These are phyloP conservation scores for Nothophaeocryptopus gaeumannii DNA, from an alignment of 2,329 filamentous ascomycete genomes.

Conservation along the genomic window DNA sequence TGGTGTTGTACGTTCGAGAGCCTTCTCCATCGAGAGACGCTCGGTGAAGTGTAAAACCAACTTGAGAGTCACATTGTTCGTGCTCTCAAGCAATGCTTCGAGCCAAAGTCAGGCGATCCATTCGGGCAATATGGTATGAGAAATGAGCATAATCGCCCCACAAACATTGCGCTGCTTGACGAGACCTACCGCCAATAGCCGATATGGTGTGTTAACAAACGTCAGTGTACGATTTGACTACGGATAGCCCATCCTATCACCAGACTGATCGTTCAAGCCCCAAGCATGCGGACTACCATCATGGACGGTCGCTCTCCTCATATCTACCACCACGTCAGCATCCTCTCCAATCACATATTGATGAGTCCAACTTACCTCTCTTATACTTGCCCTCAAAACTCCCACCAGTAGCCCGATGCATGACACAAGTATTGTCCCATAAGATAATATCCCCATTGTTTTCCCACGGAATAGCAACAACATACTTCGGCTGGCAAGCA, in stretches of 20 bases:
- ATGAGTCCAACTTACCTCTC: neutral
- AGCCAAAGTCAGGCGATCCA: too few species aligned
- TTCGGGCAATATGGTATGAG: too few species aligned
- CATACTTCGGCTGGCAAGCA: conserved; percentile 49
- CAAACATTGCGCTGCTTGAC: too few species aligned
- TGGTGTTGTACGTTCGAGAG: neutral
- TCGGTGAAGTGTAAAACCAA: too few species aligned
- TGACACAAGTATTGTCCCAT: conserved; percentile 59
- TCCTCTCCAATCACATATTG: too few species aligned
- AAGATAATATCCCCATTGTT: conserved; percentile 54
- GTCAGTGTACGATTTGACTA: too few species aligned
- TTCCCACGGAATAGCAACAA: conserved; percentile 49
- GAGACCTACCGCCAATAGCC: too few species aligned
- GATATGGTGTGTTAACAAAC: too few species aligned
- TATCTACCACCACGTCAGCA: conserved; percentile 43
- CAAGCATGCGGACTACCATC: conserved; percentile 45
- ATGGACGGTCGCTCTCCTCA: conserved; percentile 57
- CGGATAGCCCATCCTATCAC: conserved; percentile 10
- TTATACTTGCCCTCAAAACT: conserved; percentile 45
- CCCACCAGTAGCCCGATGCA: conserved; percentile 54
- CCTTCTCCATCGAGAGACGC: too few species aligned
- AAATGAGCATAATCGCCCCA: too few species aligned
- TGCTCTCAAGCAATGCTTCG: too few species aligned
- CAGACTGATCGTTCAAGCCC: conserved; percentile 42
- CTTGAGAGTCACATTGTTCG: too few species aligned